Conservation (phyloP, 2,329 filamentous ascomycete genomes). For the Claviceps sp. region DNA sequence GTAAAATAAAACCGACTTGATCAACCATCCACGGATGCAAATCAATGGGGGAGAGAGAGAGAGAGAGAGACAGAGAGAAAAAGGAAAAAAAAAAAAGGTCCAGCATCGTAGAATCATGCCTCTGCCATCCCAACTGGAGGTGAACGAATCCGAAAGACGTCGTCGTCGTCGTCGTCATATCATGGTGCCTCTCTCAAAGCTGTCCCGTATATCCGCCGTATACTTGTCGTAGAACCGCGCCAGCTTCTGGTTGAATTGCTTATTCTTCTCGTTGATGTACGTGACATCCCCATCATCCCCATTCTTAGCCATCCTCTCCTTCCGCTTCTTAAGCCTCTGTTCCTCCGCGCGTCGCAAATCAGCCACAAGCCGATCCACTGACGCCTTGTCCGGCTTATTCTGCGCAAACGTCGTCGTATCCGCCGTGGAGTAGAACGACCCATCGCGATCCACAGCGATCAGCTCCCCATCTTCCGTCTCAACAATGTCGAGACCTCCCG, state of each 20-base stretch:
- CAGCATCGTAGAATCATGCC: neutral
- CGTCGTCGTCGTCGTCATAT: conserved; percentile 39
- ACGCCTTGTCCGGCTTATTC: conserved; percentile 76
- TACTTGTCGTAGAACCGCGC: conserved; percentile 97
- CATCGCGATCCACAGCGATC: conserved; percentile 83
- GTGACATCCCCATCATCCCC: conserved; percentile 87
- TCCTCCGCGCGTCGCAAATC: conserved; percentile 86
- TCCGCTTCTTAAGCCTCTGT: conserved; percentile 69
- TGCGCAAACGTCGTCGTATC: conserved; percentile 70
- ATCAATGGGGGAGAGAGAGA: too few relatives aligned
- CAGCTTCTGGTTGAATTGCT: conserved; percentile 98
- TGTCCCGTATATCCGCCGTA: conserved; percentile 90
- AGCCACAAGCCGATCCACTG: conserved; percentile 73
- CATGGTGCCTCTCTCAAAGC: conserved; percentile 93
- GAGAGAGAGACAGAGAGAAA: neutral
- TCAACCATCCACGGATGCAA: neutral
- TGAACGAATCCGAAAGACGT: neutral
- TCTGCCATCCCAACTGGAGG: too few relatives aligned
- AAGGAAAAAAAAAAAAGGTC: neutral
- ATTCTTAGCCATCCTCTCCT: conserved; percentile 60
- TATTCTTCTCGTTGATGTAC: conserved; percentile 99
- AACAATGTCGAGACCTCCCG: conserved; percentile 79
- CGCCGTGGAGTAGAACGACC: conserved; percentile 79
- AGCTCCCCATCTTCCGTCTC: conserved; percentile 93
- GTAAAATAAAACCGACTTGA: conserved; percentile 13